Conservation (phyloP, 805 yeast genomes). For the Candida coleopterorum region DNA sequence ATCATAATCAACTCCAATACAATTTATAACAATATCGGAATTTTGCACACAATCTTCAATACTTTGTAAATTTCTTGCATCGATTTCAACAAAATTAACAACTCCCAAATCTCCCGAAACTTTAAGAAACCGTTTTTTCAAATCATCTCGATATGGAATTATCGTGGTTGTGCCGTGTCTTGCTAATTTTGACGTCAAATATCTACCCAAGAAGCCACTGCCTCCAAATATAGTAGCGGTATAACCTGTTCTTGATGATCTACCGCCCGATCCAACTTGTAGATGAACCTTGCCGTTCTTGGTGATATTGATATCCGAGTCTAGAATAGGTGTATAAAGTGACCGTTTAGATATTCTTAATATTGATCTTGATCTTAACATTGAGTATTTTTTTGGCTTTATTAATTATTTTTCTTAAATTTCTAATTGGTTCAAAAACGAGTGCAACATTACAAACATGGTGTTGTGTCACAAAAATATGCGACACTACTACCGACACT, state of each 20-base stretch:
- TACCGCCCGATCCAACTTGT: conserved; percentile 73
- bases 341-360: conserved; percentile 20
- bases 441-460: too few species aligned
- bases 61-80: conserved; percentile 69
- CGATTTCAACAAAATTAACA: conserved; percentile 77
- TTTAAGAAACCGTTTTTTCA: conserved; percentile 72
- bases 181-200: conserved; percentile 67
- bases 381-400: conserved; percentile 4
- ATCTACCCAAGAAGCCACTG: conserved; percentile 72
- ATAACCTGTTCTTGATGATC: conserved; percentile 81
- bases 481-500: background rate
- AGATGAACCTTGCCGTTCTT: conserved; percentile 69
- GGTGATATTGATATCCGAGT: conserved; percentile 66
- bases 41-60: conserved; percentile 74
- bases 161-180: conserved; percentile 75
- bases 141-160: conserved; percentile 78
- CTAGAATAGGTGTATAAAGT: conserved; percentile 38
- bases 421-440: conserved; percentile 6
- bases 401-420: background rate
- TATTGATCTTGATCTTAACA: conserved; percentile 24
- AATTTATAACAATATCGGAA: conserved; percentile 78
- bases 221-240: conserved; percentile 88
- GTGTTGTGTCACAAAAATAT: too few species aligned
- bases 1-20: conserved; percentile 69
- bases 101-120: conserved; percentile 86